Evolutionary conservation across 1,284 basidiomycete genomes (phyloP), one percentile per base, ranked within the genome.

Genomic region (Naganishia sp.): DNA sequence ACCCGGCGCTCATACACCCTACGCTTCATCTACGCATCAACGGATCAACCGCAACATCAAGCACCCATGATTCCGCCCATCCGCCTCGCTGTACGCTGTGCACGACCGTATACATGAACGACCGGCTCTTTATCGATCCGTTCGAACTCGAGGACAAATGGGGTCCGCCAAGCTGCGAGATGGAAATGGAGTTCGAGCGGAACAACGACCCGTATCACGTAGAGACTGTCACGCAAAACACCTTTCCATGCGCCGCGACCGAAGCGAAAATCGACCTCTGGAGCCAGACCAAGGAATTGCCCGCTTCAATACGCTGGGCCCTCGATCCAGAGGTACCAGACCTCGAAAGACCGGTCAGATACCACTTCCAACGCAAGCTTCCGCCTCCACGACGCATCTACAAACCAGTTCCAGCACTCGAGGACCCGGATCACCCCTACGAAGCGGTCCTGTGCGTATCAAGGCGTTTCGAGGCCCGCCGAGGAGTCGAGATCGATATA

Each of bases 111-210:
- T 45, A 54, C 46, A 39, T 65, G 10, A 63, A 65, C 58, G 68
- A 69, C 61, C 50, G 51, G 17, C 39, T 69, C 6, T 69, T 69
- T 50, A 28, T 69, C 45, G 68, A 69, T 45, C 65, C 65, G 7
- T 69, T 63, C 54, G 64, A 69, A 35, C 41, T 69, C 0, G 54
- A 63, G n/a, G 68, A 66, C 17, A 32, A 41, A 45, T 69, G 68
- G 68, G 43, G 42, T 9, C 11, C 23, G 17, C 28, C 9, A 21
- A 39, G 23, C 51, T 0, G 35, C 17, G 28, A n/a, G 0, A 21
- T 5, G 23, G 17, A n/a, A 13, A 53, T 9, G 10, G 23, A 35
- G 31, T 18, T 17, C 17, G n/a, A 39, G 32, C 31, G 52, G 23
- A 46, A 46, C 7, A 13, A 46, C 6, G 32, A 41, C 7, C 13